These are phyloP conservation scores for Taphrina flavorubra DNA, from an alignment of 1,139 yeast species.

Conservation along the genomic window DNA sequence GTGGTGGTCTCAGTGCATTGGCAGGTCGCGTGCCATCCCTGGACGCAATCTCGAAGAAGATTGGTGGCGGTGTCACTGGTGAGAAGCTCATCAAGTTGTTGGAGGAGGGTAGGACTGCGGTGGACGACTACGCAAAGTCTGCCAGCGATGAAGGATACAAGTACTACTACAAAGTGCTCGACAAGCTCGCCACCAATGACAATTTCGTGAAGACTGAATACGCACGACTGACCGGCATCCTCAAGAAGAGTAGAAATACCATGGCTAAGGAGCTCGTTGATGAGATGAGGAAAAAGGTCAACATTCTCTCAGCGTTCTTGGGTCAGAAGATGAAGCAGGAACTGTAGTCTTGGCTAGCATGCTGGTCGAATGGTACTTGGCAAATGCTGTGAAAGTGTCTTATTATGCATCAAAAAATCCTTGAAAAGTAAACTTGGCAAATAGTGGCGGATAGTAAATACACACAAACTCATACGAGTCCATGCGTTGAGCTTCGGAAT, in stretches of 20 bases:
- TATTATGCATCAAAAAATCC: no score
- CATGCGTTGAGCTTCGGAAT: no score
- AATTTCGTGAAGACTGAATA: slow-evolving; percentile 36
- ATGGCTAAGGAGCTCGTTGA: slow-evolving; percentile 32
- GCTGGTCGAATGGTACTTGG: background rate
- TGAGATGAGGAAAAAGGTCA: slow-evolving; percentile 37
- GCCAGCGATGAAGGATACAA: slow-evolving; percentile 33
- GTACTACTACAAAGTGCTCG: slow-evolving; percentile 41
- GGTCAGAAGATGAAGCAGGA: slow-evolving; percentile 28
- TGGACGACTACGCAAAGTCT: slow-evolving; percentile 44
- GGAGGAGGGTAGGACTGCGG: slow-evolving; percentile 49
- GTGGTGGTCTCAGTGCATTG: slow-evolving; percentile 59
- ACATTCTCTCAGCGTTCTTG: slow-evolving; percentile 39
- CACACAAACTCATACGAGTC: no score
- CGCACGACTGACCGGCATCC: slow-evolving; percentile 32
- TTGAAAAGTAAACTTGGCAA: no score
- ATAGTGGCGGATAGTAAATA: no score
- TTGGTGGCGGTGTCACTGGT: slow-evolving; percentile 43
- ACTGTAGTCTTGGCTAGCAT: slow-evolving; percentile 16
- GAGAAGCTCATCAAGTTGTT: slow-evolving; percentile 47
- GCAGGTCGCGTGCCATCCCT: slow-evolving; percentile 65
- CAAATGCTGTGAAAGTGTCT: no score
- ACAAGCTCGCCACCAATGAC: slow-evolving; percentile 38
- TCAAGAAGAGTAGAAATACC: slow-evolving; percentile 25
- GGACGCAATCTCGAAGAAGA: slow-evolving; percentile 50